Evolutionary conservation across 805 yeast species (phyloP).

Genomic region (Saccharomyces mikatae): DNA sequence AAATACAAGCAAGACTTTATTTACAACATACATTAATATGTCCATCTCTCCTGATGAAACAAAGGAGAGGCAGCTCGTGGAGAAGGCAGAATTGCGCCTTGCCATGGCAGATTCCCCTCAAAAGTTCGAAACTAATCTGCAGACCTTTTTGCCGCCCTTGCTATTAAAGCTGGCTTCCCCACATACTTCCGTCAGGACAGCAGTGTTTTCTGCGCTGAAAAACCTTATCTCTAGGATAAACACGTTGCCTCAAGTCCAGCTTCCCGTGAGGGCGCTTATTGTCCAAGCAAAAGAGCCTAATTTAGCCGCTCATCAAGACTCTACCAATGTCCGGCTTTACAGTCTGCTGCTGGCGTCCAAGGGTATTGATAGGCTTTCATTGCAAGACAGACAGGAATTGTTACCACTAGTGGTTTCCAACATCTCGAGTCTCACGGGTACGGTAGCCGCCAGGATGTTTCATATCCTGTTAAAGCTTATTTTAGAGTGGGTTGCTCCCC

Average conservation of each 20-base stretch:
- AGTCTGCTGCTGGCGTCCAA: constrained; percentile 58
- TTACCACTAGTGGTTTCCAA: constrained; percentile 42
- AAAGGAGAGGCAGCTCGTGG: constrained; percentile 53
- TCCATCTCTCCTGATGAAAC: constrained; percentile 17
- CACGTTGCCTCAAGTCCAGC: constrained; percentile 42
- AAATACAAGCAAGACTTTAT: background rate
- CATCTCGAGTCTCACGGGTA: constrained; percentile 34
- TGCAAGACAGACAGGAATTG: constrained; percentile 30
- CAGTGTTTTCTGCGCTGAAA: constrained; percentile 58
- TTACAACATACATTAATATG: background rate
- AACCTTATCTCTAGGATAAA: constrained; percentile 61
- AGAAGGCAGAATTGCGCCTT: constrained; percentile 73
- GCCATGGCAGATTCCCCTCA: constrained; percentile 65
- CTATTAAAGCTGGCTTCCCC: constrained; percentile 71
- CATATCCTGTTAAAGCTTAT: constrained; percentile 51
- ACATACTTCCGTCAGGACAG: constrained; percentile 54
- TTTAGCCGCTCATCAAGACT: constrained; percentile 35
- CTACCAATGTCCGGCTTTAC: constrained; percentile 49
- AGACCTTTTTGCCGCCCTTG: constrained; percentile 65
- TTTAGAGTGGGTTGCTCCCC: constrained; percentile 41
- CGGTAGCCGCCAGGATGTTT: constrained; percentile 51
- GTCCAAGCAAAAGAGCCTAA: constrained; percentile 54
- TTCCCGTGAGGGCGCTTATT: constrained; percentile 59
- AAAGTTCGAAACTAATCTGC: constrained; percentile 54
- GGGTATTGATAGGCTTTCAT: constrained; percentile 50